A percentile compares a stretch with the other conserved stretches of the same genome.
phyloP scores from a whole-genome alignment of 306 rosid species.

The Prunus persica region Prunus_persica_NCBIv2 NC_034009.1:28270501-28271000 shows the following conservation, averaged over 20 bases:
- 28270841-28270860: background rate
- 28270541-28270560: constrained; percentile 87
- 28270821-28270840: background rate
- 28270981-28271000: background rate
- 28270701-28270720: constrained; percentile 99
- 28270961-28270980: background rate
- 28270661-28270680: constrained; percentile 98
- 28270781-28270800: constrained; percentile 66
- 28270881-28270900: background rate
- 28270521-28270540: constrained; percentile 96
- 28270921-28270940: background rate
- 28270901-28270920: background rate
- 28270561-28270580: constrained; percentile 95
- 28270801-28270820: background rate
- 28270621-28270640: constrained; percentile 97
- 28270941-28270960: background rate
- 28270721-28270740: constrained; percentile 96
- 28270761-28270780: constrained; percentile 86
- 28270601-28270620: constrained; percentile 90
- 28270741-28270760: constrained; percentile 79
- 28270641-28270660: constrained; percentile 47
- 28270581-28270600: constrained; percentile 95
- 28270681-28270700: constrained; percentile 99
- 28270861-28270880: background rate
- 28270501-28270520: constrained; percentile 94